Conservation (phyloP, 495 filamentous ascomycete genomes). For the Daldinia decipiens region DNA sequence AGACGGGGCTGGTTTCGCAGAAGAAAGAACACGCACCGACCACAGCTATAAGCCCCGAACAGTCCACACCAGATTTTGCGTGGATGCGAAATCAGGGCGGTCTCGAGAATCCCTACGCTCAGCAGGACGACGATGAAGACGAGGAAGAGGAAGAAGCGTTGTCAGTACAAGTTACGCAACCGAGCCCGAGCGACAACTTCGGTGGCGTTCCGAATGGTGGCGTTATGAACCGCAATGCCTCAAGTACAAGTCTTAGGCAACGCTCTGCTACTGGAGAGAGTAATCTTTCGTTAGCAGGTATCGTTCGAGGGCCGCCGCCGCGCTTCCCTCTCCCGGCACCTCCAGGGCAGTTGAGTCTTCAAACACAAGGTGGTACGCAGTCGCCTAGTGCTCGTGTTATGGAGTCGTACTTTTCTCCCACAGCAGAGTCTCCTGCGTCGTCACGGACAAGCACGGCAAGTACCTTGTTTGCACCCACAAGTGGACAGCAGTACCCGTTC, state of each 20-base stretch:
- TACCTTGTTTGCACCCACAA: conserved; percentile 66
- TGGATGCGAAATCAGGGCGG: conserved; percentile 74
- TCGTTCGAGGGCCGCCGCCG: conserved; percentile 67
- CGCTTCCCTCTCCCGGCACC: conserved; percentile 73
- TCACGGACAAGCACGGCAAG: conserved; percentile 76
- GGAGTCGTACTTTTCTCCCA: conserved; percentile 92
- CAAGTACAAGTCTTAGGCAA: conserved; percentile 81
- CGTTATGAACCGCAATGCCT: conserved; percentile 76
- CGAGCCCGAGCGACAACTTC: conserved; percentile 56
- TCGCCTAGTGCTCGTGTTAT: conserved; percentile 62
- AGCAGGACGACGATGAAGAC: conserved; percentile 84
- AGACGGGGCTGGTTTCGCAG: conserved; percentile 68
- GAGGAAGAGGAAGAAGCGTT: conserved; percentile 60
- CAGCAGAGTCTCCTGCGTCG: conserved; percentile 82
- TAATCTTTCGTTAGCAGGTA: conserved; percentile 58
- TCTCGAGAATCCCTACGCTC: conserved; percentile 81
- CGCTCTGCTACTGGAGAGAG: conserved; percentile 83
- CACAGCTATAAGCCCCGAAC: conserved; percentile 50
- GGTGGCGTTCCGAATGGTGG: conserved; percentile 29
- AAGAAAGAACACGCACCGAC: conserved; percentile 61
- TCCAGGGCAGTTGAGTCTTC: conserved; percentile 70
- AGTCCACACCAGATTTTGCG: conserved; percentile 69
- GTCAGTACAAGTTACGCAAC: conserved; percentile 48
- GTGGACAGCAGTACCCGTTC: conserved; percentile 73
- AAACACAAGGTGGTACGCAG: conserved; percentile 69